A percentile compares a stretch with the other conserved stretches of the same genome.
Conservation (phyloP, 345 rosid species). For the Salix udensis region DNA sequence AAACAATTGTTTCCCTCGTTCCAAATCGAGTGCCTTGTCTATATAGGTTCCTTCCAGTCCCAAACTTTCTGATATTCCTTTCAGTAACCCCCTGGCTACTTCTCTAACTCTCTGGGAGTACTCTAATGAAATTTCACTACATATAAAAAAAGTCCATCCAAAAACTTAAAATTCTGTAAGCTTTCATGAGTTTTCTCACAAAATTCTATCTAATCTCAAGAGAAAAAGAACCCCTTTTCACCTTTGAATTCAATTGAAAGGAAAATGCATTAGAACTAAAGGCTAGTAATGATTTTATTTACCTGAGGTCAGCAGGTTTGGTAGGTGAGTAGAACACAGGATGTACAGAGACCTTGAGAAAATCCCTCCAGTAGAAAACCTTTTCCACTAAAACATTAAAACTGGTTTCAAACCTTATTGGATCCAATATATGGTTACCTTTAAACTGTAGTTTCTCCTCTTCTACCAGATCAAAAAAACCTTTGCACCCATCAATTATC, state of each 20-base stretch:
- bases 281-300: neutral
- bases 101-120: constrained; percentile 29
- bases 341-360: constrained; percentile 40
- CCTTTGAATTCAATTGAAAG: no score
- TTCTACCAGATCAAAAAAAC: constrained; percentile 43
- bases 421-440: constrained; percentile 49
- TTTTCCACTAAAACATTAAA: constrained; percentile 43
- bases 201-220: no score
- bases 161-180: no score
- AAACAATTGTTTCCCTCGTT: constrained; percentile 28
- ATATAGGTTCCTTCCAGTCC: constrained; percentile 37
- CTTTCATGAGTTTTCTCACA: no score
- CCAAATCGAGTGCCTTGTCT: constrained; percentile 27
- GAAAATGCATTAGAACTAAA: no score
- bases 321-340: constrained; percentile 43
- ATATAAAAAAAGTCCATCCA: neutral
- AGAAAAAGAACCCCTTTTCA: no score
- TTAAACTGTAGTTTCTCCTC: constrained; percentile 43
- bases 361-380: constrained; percentile 50
- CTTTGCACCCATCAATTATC: constrained; percentile 26
- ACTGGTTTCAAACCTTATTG: constrained; percentile 55
- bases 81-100: constrained; percentile 30
- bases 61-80: constrained; percentile 50
- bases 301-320: constrained; percentile 48
- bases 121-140: constrained; percentile 34